phyloP scores from a whole-genome alignment of 202 grass and related monocot genomes.

The Digitaria exilis region DNA sequence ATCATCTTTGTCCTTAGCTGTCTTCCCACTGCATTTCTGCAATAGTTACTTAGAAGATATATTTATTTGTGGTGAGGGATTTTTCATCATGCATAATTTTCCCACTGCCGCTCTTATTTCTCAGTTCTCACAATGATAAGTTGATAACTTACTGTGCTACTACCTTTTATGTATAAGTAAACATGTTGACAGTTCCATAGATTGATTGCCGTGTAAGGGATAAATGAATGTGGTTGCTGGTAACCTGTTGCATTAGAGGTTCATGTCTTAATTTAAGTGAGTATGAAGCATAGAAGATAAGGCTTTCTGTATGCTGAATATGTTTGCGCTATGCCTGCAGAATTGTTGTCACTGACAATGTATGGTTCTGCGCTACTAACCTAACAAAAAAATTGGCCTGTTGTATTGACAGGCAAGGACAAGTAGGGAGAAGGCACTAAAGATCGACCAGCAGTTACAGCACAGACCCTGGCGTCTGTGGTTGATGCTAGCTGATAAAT shows the following conservation, averaged over 20 bases:
- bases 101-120: background rate
- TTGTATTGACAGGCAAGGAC: background rate
- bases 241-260: background rate
- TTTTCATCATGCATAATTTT: background rate
- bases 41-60: background rate
- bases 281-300: background rate
- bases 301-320: slow-evolving; percentile 13
- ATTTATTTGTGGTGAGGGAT: background rate
- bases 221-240: background rate
- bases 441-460: background rate
- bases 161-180: background rate
- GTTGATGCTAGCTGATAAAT: background rate
- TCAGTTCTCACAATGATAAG: background rate
- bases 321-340: background rate
- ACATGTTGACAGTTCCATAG: background rate
- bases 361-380: background rate
- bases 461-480: background rate
- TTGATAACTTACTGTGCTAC: background rate
- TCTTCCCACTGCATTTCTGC: background rate
- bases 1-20: background rate
- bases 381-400: background rate
- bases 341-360: background rate
- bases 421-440: background rate
- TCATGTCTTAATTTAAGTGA: background rate
- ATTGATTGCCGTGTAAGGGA: background rate